Base-by-base conservation (phyloP, 108 stramenopile genomes). In the Cylindrotheca fusiformis region DNA sequence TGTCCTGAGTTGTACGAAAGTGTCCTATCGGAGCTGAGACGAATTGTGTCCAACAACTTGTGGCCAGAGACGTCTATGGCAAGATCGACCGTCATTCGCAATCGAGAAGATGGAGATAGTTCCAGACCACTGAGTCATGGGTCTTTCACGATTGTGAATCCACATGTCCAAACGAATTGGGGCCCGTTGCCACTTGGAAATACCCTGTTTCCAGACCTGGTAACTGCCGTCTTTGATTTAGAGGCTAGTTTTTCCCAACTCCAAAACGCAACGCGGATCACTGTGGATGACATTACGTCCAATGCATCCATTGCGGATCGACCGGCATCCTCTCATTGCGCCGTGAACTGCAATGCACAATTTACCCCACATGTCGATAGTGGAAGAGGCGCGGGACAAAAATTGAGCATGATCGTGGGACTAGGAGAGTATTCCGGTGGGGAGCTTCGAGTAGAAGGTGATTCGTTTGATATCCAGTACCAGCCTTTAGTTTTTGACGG, bases 281-380 rank as follows among this genome's bases (percentile, higher is more conserved):
- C 45, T 12, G 18, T 48, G 10, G 36, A 24, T 0, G 44, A 27
- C 23, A 19, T 12, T n/a, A 26, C 36, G 32, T 1, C 22, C 58
- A 49, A 6, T 20, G 32, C 12, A 49, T 52, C 45, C n/a, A 23
- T 44, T 1, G n/a, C 24, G 24, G 23, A 31, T 6, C 36, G 94
- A 5, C 63, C 45, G 14, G 73, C 83, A 55, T 94, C 92, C 3
- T 79, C 89, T 5, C 94, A 93, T 32, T 92, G 93, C 58, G 95
- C 95, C 17, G 75, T 97, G 26, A 97, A 96, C 65, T 61, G 95
- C 46, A 87, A 93, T 64, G 94, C 95, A 24, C 83, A 84, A 80
- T 97, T 97, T 52, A 83, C 72, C 23, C 96, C 96, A 19, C 96
- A 97, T 69, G 88, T 91, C 19, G 95, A 95, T 57, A 93, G 83